Conservation (phyloP, 495 filamentous ascomycete species). For the Aspergillus saccharolyticus region DNA sequence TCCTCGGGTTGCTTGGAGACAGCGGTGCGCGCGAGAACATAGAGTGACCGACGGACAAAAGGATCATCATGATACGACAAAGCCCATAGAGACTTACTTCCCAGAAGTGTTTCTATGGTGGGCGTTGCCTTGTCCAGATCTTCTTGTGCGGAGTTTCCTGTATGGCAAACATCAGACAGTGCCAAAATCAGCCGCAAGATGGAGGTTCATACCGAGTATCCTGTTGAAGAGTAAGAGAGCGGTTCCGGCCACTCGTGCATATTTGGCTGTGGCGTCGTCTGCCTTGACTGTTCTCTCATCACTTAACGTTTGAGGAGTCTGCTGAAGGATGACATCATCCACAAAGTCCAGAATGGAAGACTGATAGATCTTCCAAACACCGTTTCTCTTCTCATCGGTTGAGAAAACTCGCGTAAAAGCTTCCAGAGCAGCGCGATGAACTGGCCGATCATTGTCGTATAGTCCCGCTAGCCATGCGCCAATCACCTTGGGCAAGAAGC, state of each 20-base stretch:
- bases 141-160: conserved; percentile 40
- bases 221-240: conserved; percentile 42
- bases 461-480: conserved; percentile 84
- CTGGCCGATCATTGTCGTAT: conserved; percentile 76
- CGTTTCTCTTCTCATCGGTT: conserved; percentile 68
- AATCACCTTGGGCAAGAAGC: conserved; percentile 66
- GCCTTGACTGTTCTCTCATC: conserved; percentile 77
- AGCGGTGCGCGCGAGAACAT: conserved; percentile 58
- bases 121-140: conserved; percentile 48
- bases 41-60: conserved; percentile 64
- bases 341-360: conserved; percentile 73
- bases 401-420: conserved; percentile 68
- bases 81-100: conserved; percentile 68
- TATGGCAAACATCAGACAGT: background rate
- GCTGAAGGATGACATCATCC: conserved; percentile 64
- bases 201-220: conserved; percentile 37
- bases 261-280: conserved; percentile 82
- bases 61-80: conserved; percentile 62
- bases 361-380: conserved; percentile 74
- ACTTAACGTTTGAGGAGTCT: conserved; percentile 75
- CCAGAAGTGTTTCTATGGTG: conserved; percentile 53
- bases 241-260: conserved; percentile 69
- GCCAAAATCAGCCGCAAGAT: background rate
- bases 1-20: conserved; percentile 54
- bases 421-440: conserved; percentile 66